Percentiles rank a stretch among this genome's conserved stretches.
phyloP scores from a whole-genome alignment of 805 yeast genomes.

The Metschnikowia gelsemii region DNA sequence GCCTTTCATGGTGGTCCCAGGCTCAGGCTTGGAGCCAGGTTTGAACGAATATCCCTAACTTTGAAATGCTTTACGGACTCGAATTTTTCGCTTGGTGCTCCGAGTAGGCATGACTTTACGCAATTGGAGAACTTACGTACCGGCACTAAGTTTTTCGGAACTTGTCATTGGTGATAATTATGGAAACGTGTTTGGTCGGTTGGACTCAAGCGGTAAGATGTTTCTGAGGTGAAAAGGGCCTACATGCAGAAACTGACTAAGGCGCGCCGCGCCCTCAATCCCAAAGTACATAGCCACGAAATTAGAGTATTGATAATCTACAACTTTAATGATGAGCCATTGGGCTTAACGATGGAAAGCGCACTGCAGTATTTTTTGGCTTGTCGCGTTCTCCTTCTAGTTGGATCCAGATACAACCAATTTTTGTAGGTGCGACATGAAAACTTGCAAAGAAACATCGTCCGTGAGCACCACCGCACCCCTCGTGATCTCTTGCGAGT shows the following conservation, averaged over 20 bases:
- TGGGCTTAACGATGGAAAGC: background rate
- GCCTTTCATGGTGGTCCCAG: background rate
- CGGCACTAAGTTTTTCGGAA: constrained; percentile 21
- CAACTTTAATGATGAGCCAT: background rate
- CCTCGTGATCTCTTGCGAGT: constrained; percentile 52
- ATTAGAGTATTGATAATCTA: too few species aligned
- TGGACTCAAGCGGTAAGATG: background rate
- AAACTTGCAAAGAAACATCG: constrained; percentile 91
- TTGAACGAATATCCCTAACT: too few species aligned
- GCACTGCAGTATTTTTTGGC: background rate
- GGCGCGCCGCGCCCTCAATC: background rate
- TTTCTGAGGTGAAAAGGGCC: background rate
- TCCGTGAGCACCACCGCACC: constrained; percentile 90
- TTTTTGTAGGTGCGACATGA: constrained; percentile 92
- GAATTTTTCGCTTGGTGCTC: too few species aligned
- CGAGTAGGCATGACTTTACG: too few species aligned
- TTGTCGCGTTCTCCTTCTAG: constrained; percentile 13
- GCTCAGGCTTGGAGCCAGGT: too few species aligned
- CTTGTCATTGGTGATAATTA: constrained; percentile 4
- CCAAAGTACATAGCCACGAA: too few species aligned
- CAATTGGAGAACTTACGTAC: constrained; percentile 20
- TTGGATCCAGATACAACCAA: constrained; percentile 64
- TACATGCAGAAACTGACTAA: background rate
- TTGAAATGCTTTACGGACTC: too few species aligned
- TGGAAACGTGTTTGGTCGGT: background rate